These are phyloP conservation scores for Butyriboletus appendiculatus DNA, from an alignment of 1,284 basidiomycete genomes.

Conservation along the genomic window DNA sequence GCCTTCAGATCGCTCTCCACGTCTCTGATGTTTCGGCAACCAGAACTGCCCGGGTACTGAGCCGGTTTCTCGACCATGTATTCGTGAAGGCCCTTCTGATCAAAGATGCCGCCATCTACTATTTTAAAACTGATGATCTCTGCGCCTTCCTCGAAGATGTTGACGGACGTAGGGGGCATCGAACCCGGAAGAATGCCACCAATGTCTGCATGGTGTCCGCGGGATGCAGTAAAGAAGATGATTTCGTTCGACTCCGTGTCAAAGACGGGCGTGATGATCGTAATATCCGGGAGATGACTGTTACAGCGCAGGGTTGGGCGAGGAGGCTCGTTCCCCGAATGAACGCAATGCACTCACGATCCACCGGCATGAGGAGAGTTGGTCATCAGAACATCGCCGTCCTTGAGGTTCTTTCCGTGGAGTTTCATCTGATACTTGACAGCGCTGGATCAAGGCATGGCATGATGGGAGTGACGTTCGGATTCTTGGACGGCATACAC, in stretches of 20 bases:
- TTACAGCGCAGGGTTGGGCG: not conserved
- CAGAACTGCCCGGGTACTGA: conserved; percentile 81
- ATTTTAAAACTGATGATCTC: conserved; percentile 94
- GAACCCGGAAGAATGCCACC: conserved; percentile 81
- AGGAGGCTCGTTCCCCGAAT: not conserved
- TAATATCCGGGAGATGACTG: conserved; percentile 83
- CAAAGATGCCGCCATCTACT: conserved; percentile 81
- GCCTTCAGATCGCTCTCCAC: conserved; percentile 94
- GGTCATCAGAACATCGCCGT: conserved; percentile 90
- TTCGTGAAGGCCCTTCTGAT: conserved; percentile 72
- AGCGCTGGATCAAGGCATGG: conserved; percentile 50
- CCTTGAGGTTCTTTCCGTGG: conserved; percentile 65
- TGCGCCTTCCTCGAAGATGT: conserved; percentile 92
- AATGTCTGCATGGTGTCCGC: conserved; percentile 86
- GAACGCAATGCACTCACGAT: conserved; percentile 52
- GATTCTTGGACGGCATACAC: conserved; percentile 26
- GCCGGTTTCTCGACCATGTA: conserved; percentile 88
- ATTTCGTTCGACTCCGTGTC: conserved; percentile 63
- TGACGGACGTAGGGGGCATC: conserved; percentile 93
- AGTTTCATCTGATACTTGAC: conserved; percentile 89
- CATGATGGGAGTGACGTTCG: conserved; percentile 11
- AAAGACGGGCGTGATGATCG: conserved; percentile 90
- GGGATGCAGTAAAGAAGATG: conserved; percentile 91
- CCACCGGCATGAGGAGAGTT: conserved; percentile 90
- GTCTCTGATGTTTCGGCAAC: conserved; percentile 83